Percentiles rank a stretch among this genome's conserved stretches.
Conservation (phyloP, 1,284 basidiomycete genomes). For the Ustilago sp. region DNA sequence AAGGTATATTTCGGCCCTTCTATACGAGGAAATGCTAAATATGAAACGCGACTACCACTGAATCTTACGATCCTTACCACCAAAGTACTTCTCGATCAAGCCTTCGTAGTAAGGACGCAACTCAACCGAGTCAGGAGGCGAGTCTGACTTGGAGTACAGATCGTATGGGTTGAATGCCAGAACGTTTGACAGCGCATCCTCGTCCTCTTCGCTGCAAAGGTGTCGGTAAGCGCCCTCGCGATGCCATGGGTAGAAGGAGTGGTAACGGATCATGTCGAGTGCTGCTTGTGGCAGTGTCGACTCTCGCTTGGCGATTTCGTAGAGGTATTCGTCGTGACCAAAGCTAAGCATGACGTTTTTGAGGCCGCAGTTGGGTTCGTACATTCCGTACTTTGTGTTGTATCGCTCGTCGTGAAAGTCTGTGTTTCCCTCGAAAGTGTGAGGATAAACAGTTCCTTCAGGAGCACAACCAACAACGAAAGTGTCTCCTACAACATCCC, state of each 20-base stretch:
- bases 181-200: conserved; percentile 45
- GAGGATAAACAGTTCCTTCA: conserved; percentile 76
- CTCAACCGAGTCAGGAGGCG: conserved; percentile 75
- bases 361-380: conserved; percentile 84
- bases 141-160: conserved; percentile 87
- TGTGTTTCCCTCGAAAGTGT: conserved; percentile 84
- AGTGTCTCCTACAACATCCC: conserved; percentile 88
- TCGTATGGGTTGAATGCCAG: conserved; percentile 87
- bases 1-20: conserved; percentile 17
- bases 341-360: conserved; percentile 90
- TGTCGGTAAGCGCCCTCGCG: conserved; percentile 52
- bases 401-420: conserved; percentile 79
- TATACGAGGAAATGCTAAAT: neutral
- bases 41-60: conserved; percentile 32
- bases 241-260: conserved; percentile 86
- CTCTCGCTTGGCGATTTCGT: conserved; percentile 53
- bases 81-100: conserved; percentile 84
- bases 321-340: conserved; percentile 80
- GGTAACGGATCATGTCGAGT: conserved; percentile 90
- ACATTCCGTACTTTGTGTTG: conserved; percentile 84
- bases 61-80: conserved; percentile 47
- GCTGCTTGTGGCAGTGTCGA: conserved; percentile 81
- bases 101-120: conserved; percentile 84
- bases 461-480: conserved; percentile 87
- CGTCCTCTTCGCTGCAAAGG: conserved; percentile 42